Percentiles rank a stretch among this genome's conserved stretches.
phyloP scores from a whole-genome alignment of 1,139 yeast species.

The Arxiozyma heterogenica region DNA sequence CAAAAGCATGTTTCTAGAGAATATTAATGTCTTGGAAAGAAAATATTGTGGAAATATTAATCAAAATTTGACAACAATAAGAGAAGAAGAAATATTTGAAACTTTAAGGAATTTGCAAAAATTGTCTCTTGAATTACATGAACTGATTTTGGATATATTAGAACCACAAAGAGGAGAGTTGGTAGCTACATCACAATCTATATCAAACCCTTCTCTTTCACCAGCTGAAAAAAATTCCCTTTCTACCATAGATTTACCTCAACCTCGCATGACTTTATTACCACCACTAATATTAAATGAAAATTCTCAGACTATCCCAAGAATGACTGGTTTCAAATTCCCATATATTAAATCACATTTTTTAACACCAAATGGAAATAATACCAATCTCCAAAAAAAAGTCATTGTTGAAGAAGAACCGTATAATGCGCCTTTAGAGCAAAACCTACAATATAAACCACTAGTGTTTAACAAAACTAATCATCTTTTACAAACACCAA shows the following conservation, averaged over 20 bases:
- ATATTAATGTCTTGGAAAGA: not conserved
- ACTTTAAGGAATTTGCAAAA: not conserved
- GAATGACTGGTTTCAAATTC: not conserved
- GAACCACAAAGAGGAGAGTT: not conserved
- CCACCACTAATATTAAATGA: slow-evolving; percentile 1
- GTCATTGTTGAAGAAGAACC: not conserved
- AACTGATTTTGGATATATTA: not conserved
- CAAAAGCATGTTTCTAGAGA: not conserved
- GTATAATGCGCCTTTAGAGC: not conserved
- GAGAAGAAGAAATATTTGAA: not conserved
- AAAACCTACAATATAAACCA: not conserved
- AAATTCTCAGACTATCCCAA: not conserved
- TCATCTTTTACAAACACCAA: not conserved
- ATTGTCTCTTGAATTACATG: not conserved
- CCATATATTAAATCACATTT: not conserved
- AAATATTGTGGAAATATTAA: not conserved
- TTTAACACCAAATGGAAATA: not conserved
- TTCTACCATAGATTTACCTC: not conserved
- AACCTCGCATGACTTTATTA: not conserved
- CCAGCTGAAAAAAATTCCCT: not conserved
- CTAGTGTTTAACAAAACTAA: not conserved
- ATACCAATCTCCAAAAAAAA: not conserved
- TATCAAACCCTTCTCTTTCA: not conserved
- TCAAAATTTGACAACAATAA: not conserved
- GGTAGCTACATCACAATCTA: not conserved